phyloP scores from a whole-genome alignment of 169 alveolate species.

The Plasmodium falciparum region DNA sequence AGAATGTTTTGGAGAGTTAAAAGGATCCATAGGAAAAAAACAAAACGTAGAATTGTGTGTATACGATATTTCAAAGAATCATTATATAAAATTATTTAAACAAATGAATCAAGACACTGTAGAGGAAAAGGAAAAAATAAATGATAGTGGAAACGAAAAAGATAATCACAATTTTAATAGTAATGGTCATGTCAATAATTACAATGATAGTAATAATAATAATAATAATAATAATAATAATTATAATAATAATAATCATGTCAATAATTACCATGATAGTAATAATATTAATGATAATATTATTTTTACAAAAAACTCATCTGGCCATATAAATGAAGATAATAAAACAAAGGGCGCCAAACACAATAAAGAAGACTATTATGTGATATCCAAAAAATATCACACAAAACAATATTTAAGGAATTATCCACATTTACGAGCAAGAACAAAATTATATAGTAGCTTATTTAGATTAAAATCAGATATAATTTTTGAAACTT shows the following conservation, averaged over 20 bases:
- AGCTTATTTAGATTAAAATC: constrained; percentile 90
- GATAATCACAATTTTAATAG: background rate
- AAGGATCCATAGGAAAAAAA: constrained; percentile 53
- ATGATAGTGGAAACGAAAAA: background rate
- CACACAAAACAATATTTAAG: constrained; percentile 84
- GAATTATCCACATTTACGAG: constrained; percentile 82
- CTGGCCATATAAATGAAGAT: background rate
- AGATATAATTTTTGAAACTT: constrained; percentile 88
- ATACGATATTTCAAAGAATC: constrained; percentile 44
- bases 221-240: no score
- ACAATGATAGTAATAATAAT: background rate
- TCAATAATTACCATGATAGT: no score
- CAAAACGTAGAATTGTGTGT: constrained; percentile 61
- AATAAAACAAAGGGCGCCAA: constrained; percentile 39
- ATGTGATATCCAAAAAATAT: constrained; percentile 83
- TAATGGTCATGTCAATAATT: background rate
- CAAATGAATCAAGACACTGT: constrained; percentile 66
- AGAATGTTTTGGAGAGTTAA: constrained; percentile 85
- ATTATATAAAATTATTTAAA: constrained; percentile 85
- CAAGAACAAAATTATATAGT: constrained; percentile 86
- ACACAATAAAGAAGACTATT: constrained; percentile 56
- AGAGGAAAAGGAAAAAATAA: background rate
- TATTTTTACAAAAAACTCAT: no score
- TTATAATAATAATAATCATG: background rate
- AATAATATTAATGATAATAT: background rate